These are phyloP conservation scores for Blastobotrys serpentis DNA, from an alignment of 1,139 yeast genomes.

Conservation along the genomic window DNA sequence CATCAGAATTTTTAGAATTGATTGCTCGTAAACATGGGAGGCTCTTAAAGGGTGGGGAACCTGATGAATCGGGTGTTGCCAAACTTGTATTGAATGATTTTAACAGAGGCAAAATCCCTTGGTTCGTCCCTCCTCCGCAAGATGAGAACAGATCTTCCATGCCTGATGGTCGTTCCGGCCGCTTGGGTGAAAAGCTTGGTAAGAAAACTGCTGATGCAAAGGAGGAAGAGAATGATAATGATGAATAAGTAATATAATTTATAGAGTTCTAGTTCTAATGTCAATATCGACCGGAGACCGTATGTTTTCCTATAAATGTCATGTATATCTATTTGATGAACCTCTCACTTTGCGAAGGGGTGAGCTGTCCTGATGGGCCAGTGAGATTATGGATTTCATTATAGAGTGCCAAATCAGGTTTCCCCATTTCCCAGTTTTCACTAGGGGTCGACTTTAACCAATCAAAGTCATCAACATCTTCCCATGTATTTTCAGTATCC, in stretches of 20 bases:
- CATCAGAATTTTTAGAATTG: conserved; percentile 81
- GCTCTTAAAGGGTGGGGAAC: conserved; percentile 94
- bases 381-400: not conserved
- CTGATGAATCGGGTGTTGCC: conserved; percentile 92
- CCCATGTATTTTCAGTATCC: conserved; percentile 19
- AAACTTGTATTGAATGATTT: conserved; percentile 89
- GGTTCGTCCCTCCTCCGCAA: conserved; percentile 92
- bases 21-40: conserved; percentile 93
- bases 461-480: conserved; percentile 34
- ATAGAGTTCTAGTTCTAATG: conserved; percentile 10
- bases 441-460: conserved; percentile 29
- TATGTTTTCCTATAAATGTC: too few relatives aligned
- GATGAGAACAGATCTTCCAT: conserved; percentile 37
- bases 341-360: not conserved
- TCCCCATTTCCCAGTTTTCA: conserved; percentile 26
- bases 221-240: conserved; percentile 19
- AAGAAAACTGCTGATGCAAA: conserved; percentile 17
- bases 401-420: not conserved
- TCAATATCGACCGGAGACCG: not conserved
- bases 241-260: conserved; percentile 19
- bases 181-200: conserved; percentile 26
- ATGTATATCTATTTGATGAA: too few relatives aligned
- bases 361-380: not conserved
- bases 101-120: conserved; percentile 95
- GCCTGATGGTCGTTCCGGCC: conserved; percentile 27